Percentiles rank a stretch among this genome's conserved stretches.
Evolutionary conservation across 441 rosid genomes (phyloP).

Genomic region (Aquilaria agallochum): DNA sequence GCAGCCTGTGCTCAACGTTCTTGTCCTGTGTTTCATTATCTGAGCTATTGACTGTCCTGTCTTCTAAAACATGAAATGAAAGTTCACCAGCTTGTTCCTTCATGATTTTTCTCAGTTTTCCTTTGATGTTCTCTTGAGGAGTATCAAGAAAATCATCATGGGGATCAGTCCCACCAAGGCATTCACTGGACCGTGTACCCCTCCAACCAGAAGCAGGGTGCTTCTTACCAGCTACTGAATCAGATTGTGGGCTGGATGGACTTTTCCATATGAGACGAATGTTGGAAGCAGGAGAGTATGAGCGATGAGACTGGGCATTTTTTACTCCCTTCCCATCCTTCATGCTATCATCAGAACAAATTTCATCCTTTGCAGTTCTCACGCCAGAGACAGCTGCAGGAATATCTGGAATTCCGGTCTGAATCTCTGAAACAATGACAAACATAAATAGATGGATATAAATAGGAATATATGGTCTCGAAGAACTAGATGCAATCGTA

Average conservation of each 20-base stretch:
- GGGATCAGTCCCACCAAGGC: constrained; percentile 57
- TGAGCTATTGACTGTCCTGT: constrained; percentile 28
- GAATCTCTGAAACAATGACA: constrained; percentile 25
- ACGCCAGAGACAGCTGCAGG: constrained; percentile 18
- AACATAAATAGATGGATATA: constrained; percentile 3
- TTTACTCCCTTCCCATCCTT: constrained; percentile 33
- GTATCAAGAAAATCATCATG: constrained; percentile 93
- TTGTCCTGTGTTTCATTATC: constrained; percentile 77
- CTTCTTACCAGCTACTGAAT: constrained; percentile 47
- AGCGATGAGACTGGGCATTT: constrained; percentile 28
- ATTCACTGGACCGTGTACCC: constrained; percentile 63
- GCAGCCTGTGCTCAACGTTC: constrained; percentile 38
- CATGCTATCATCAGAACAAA: constrained; percentile 17
- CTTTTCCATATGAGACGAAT: constrained; percentile 20
- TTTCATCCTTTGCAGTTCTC: constrained; percentile 35
- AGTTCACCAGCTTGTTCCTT: constrained; percentile 28
- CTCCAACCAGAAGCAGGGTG: constrained; percentile 74
- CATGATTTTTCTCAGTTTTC: constrained; percentile 33
- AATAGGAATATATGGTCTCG: constrained; percentile 13
- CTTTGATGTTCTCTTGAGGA: constrained; percentile 64
- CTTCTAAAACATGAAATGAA: constrained; percentile 20
- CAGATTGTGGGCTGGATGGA: constrained; percentile 32
- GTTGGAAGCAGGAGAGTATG: constrained; percentile 24
- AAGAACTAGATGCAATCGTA: not conserved
- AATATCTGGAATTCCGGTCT: constrained; percentile 20